A percentile compares a stretch with the other conserved stretches of the same genome.
Evolutionary conservation across 2,329 filamentous ascomycete genomes (phyloP).

Genomic region (Penicillium sclerotigenum): DNA sequence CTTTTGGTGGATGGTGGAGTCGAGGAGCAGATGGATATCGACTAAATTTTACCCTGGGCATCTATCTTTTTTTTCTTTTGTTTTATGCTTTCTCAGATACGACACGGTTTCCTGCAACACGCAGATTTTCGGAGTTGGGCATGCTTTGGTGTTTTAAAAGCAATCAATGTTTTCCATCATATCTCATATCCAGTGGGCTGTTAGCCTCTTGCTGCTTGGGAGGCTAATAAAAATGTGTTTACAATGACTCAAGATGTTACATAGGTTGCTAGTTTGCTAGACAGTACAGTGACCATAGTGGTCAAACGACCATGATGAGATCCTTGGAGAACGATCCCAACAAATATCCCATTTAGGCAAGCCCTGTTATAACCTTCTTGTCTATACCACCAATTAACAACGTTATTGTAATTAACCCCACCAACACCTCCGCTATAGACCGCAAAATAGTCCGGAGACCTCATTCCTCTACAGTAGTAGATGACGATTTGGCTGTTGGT

Average conservation of each 20-base stretch:
- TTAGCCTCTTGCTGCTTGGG: constrained; percentile 5
- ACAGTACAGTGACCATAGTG: constrained; percentile 7
- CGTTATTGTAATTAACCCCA: not conserved
- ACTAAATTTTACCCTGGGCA: constrained; percentile 31
- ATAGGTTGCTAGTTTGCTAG: constrained; percentile 11
- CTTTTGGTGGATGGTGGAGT: constrained; percentile 45
- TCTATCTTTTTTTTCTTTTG: constrained; percentile 18
- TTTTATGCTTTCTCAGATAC: constrained; percentile 24
- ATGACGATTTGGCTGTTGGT: no score
- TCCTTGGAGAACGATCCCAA: constrained; percentile 6
- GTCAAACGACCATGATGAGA: constrained; percentile 9
- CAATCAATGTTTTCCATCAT: constrained; percentile 22
- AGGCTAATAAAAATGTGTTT: constrained; percentile 8
- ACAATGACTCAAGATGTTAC: constrained; percentile 8
- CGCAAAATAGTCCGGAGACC: not conserved
- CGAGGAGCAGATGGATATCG: constrained; percentile 49
- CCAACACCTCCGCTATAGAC: not conserved
- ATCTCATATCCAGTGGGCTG: constrained; percentile 13
- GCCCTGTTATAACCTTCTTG: not conserved
- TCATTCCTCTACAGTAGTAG: not conserved
- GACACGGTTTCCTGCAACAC: constrained; percentile 25
- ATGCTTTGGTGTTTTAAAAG: constrained; percentile 29
- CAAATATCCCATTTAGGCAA: not conserved
- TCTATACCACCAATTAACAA: not conserved
- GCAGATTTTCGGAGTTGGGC: constrained; percentile 23